These are phyloP conservation scores for Pythium phragmiticola DNA, from an alignment of 352 stramenopile species.

Conservation along the genomic window DNA sequence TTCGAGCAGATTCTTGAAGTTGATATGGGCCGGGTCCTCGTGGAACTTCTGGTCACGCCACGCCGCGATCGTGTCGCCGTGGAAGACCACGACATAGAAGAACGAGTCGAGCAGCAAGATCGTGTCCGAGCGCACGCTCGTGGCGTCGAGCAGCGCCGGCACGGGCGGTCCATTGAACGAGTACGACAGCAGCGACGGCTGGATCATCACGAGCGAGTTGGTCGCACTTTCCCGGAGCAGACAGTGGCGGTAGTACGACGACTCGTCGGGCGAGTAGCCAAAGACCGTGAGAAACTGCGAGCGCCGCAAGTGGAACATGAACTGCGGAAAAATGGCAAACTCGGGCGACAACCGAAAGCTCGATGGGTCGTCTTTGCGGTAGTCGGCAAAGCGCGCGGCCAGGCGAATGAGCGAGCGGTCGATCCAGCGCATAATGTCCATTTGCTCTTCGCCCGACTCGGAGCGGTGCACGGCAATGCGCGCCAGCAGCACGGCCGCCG, in stretches of 20 bases:
- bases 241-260: slow-evolving; percentile 95
- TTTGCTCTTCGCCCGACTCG: slow-evolving; percentile 81
- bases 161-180: slow-evolving; percentile 92
- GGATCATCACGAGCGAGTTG: slow-evolving; percentile 99
- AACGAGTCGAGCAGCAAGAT: slow-evolving; percentile 99
- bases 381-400: slow-evolving; percentile 98
- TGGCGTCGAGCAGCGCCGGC: slow-evolving; percentile 86
- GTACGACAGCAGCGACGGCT: slow-evolving; percentile 99
- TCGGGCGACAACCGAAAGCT: slow-evolving; percentile 96
- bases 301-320: slow-evolving; percentile 99
- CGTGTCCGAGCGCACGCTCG: slow-evolving; percentile 95
- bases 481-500: slow-evolving; percentile 96
- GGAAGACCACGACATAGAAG: slow-evolving; percentile 99
- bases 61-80: slow-evolving; percentile 98
- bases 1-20: slow-evolving; percentile 98
- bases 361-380: slow-evolving; percentile 96
- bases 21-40: slow-evolving; percentile 94
- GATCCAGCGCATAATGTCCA: slow-evolving; percentile 90
- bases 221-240: slow-evolving; percentile 95
- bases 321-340: slow-evolving; percentile 99
- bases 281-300: slow-evolving; percentile 99
- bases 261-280: slow-evolving; percentile 98
- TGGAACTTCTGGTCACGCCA: slow-evolving; percentile 98
- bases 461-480: slow-evolving; percentile 86
- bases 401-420: slow-evolving; percentile 98